Percentiles rank a stretch among this genome's conserved stretches.
phyloP scores from a whole-genome alignment of 2,329 filamentous ascomycete species.

The Apiospora phragmitis region DNA sequence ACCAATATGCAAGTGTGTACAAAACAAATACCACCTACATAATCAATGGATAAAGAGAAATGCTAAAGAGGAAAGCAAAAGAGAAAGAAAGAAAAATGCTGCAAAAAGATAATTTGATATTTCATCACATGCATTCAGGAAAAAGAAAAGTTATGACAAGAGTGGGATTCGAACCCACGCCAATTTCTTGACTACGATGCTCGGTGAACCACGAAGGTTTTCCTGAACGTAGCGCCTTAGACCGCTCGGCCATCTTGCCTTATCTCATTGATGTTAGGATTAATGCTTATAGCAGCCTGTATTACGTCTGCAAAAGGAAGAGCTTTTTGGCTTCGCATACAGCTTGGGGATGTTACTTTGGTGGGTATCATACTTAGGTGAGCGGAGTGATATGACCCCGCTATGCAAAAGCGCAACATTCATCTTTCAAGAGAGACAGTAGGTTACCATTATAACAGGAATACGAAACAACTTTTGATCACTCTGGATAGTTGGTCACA shows the following conservation, averaged over 20 bases:
- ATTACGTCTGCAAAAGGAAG: not conserved
- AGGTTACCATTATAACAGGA: not conserved
- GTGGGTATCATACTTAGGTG: not conserved
- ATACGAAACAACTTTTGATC: not conserved
- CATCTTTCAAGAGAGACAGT: not conserved
- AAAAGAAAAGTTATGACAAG: not conserved
- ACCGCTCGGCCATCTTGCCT: conserved; percentile 8
- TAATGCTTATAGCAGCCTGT: not conserved
- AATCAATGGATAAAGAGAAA: not conserved
- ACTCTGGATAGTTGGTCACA: not conserved
- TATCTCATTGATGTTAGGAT: not conserved
- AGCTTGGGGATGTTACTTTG: not conserved
- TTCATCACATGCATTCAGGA: not conserved
- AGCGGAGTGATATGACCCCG: too few relatives aligned
- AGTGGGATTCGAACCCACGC: conserved; percentile 8
- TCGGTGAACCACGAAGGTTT: not conserved
- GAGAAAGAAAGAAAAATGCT: not conserved
- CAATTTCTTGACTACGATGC: conserved; percentile 6
- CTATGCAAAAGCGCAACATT: not conserved
- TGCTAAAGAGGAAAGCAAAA: not conserved
- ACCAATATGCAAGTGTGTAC: not conserved
- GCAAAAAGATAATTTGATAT: not conserved
- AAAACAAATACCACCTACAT: not conserved
- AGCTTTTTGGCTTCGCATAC: not conserved
- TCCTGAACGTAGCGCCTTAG: conserved; percentile 8